Conservation (phyloP, 257 asterid species). For the Gardenia jasminoides region DNA sequence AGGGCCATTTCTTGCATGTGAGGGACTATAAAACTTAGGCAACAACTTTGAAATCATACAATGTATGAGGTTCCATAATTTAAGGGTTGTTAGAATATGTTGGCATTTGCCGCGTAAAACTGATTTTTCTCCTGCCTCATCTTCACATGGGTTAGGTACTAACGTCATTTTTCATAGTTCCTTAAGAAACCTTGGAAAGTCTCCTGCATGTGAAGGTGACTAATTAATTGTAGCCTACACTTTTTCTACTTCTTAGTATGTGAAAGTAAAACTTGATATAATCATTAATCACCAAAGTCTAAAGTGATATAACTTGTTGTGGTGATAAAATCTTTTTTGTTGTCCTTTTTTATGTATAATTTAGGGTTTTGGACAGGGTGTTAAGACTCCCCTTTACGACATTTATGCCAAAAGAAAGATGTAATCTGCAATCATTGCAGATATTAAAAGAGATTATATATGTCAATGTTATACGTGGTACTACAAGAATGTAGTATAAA, state of each 20-base stretch:
- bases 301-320: not conserved
- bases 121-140: not conserved
- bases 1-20: not conserved
- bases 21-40: not conserved
- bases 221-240: not conserved
- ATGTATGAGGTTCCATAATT: slow-evolving; percentile 4
- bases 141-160: slow-evolving; percentile 18
- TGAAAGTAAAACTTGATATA: not conserved
- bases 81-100: not conserved
- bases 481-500: too few species aligned
- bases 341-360: too few species aligned
- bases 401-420: too few species aligned
- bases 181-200: not conserved
- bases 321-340: too few species aligned
- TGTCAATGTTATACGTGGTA: too few species aligned
- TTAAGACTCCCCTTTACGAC: too few species aligned
- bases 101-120: not conserved
- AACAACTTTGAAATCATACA: not conserved
- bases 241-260: not conserved
- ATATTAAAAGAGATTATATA: too few species aligned
- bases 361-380: not conserved
- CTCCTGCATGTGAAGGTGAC: slow-evolving; percentile 3
- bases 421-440: too few species aligned
- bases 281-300: not conserved
- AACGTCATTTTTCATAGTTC: not conserved